Conservation (phyloP, 352 stramenopile species). For the Phytophthora brassicae region DNA sequence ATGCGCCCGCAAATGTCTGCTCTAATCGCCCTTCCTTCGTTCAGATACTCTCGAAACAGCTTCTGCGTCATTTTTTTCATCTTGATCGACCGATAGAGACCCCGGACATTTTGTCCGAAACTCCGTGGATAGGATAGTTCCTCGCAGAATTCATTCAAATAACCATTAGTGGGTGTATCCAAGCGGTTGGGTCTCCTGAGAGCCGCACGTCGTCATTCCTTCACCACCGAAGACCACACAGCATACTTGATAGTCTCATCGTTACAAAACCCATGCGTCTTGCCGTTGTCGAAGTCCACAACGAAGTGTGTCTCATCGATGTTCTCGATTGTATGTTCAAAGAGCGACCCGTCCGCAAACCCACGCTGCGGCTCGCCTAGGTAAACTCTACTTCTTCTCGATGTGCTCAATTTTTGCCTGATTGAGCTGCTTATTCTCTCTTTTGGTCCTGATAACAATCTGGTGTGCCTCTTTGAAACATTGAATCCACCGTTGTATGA, state of each 20-base stretch:
- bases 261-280: constrained; percentile 18
- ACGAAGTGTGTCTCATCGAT: constrained; percentile 36
- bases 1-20: constrained; percentile 11
- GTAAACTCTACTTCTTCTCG: constrained; percentile 1
- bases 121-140: constrained; percentile 3
- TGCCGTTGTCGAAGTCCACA: constrained; percentile 23
- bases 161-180: neutral
- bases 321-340: constrained; percentile 26
- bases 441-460: constrained; percentile 4
- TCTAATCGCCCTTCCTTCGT: constrained; percentile 3
- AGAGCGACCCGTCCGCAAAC: constrained; percentile 17
- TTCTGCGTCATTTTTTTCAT: constrained; percentile 4
- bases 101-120: neutral
- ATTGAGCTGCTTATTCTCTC: constrained; percentile 6
- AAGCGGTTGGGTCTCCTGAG: constrained; percentile 5
- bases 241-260: constrained; percentile 27
- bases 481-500: neutral
- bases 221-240: constrained; percentile 24
- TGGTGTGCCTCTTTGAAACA: constrained; percentile 12
- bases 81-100: constrained; percentile 3
- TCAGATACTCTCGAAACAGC: constrained; percentile 23
- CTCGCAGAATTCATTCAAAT: constrained; percentile 3
- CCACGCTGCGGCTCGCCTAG: constrained; percentile 4
- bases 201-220: constrained; percentile 29
- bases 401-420: constrained; percentile 7